Base-by-base conservation (phyloP, 2,329 filamentous ascomycete species). In the Biscogniauxia mediterranea region DNA sequence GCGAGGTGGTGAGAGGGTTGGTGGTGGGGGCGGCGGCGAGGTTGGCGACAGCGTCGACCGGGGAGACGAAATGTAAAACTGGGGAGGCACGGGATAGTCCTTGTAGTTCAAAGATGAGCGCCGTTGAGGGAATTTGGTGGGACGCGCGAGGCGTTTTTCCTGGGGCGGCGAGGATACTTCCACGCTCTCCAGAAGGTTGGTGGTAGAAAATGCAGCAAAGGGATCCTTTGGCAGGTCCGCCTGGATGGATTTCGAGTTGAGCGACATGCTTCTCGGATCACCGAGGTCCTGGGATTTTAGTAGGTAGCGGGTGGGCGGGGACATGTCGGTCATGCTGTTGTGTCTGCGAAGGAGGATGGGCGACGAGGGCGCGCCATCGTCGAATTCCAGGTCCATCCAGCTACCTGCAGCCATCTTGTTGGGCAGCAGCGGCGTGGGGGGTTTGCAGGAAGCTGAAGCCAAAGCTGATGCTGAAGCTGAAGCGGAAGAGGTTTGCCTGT, bases 311-410 rank as follows among this genome's bases (percentile, higher is more conserved):
- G 57, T 55, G 53, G 63, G 62, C 20, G 62, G 55, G 6, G 65
- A 57, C 23, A 70, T 63, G 51, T 69, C 64, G 28, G 68, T 61
- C 65, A 73, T 68, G 60, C 68, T 69, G 23, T 60, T 68, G 52
- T 67, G 66, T 54, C 70, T 64, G 61, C 70, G 66, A 50, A 46
- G 66, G 64, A 32, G 64, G 59, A 26, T 63, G 64, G 21, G 60
- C 54, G 5, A 61, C 58, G 25, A 56, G 55, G 9, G 65, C 49
- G 9, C 38, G 6, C 38, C 38, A 1, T 71, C 69, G 15, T 71
- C 70, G 1, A 61, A 57, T 13, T 73, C 70, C 1, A 73, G 57
- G 53, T 75, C 70, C 63, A 74, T 70, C 73, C 73, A 75, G 54
- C 73, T 75, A 21, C 66, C 61, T 15, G 66, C 64, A 19, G 65